Conservation (phyloP, 306 rosid genomes). For the Dicorynia guianensis region DNA sequence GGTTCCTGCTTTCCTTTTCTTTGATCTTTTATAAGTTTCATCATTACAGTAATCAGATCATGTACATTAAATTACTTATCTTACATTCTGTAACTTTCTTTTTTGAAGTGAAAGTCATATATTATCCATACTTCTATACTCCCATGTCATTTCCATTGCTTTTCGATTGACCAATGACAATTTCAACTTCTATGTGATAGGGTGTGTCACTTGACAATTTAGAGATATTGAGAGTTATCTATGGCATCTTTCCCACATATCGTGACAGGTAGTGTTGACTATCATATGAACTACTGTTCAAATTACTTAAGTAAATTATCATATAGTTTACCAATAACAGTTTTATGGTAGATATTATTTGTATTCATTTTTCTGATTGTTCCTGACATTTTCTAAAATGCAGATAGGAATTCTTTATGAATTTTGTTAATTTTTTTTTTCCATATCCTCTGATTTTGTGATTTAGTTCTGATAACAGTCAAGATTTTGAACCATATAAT, state of each 20-base stretch:
- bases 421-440: neutral
- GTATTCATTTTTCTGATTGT: neutral
- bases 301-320: neutral
- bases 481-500: neutral
- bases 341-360: neutral
- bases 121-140: constrained; percentile 13
- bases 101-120: neutral
- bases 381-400: neutral
- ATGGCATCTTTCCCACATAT: constrained; percentile 90
- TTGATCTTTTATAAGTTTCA: neutral
- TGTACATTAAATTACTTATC: constrained; percentile 6
- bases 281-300: constrained; percentile 30
- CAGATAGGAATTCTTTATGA: neutral
- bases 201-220: constrained; percentile 80
- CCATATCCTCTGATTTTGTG: neutral
- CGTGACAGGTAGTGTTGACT: constrained; percentile 70
- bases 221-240: constrained; percentile 81
- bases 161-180: constrained; percentile 25
- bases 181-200: constrained; percentile 49
- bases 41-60: constrained; percentile 2
- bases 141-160: constrained; percentile 2
- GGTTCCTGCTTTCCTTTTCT: neutral
- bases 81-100: neutral
- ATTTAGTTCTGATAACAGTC: constrained; percentile 11
- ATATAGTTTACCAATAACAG: neutral